A percentile compares a stretch with the other conserved stretches of the same genome.
phyloP scores from a whole-genome alignment of 495 filamentous ascomycete species.

The Antarctomyces pellizariae region DNA sequence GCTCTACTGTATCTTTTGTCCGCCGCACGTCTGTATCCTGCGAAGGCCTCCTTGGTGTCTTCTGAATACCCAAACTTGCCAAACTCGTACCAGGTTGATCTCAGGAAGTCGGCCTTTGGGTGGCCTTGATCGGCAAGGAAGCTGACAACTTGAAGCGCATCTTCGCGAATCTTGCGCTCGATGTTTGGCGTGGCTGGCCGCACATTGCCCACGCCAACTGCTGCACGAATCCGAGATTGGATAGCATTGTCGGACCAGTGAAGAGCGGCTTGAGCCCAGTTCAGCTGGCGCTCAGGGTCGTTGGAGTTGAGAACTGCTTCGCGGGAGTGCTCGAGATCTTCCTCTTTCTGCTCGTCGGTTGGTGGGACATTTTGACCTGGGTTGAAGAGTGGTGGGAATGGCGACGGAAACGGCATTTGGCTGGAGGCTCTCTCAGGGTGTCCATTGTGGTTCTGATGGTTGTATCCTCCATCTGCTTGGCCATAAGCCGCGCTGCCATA shows the following conservation, averaged over 20 bases:
- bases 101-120: conserved; percentile 84
- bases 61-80: conserved; percentile 75
- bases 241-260: conserved; percentile 68
- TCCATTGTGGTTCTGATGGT: no score
- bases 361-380: conserved; percentile 78
- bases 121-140: conserved; percentile 83
- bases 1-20: conserved; percentile 81
- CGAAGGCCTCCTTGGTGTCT: conserved; percentile 87
- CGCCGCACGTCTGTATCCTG: conserved; percentile 63
- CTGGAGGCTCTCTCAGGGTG: background rate
- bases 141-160: conserved; percentile 75
- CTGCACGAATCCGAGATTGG: conserved; percentile 32
- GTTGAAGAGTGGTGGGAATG: conserved; percentile 66
- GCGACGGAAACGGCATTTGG: conserved; percentile 21
- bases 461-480: no score
- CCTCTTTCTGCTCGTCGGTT: conserved; percentile 83
- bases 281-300: conserved; percentile 87
- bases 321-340: conserved; percentile 61
- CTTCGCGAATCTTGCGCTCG: conserved; percentile 65
- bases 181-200: conserved; percentile 53
- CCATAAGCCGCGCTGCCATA: no score
- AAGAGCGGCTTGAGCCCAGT: conserved; percentile 85
- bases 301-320: conserved; percentile 72
- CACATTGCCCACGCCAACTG: conserved; percentile 5
- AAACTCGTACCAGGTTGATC: conserved; percentile 93